Percentiles rank a stretch among this genome's conserved stretches.
Evolutionary conservation across 768 basidiomycete genomes (phyloP).

Genomic region (Chalciporus pseudorubinellus): DNA sequence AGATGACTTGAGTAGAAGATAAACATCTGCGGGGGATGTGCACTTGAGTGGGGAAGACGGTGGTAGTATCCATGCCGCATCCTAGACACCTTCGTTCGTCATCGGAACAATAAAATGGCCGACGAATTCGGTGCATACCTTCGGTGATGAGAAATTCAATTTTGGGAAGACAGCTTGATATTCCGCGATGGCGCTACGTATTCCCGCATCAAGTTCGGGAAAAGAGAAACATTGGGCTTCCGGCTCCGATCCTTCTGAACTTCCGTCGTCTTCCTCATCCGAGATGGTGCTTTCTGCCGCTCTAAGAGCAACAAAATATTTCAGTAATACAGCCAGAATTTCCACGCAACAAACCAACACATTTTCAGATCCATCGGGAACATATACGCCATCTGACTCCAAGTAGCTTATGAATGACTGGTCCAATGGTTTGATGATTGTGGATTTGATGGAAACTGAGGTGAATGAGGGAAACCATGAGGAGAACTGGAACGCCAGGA

Average conservation of each 20-base stretch:
- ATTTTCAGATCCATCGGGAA: slow-evolving; percentile 81
- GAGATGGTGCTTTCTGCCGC: slow-evolving; percentile 55
- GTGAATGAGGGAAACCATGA: slow-evolving; percentile 79
- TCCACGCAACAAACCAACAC: slow-evolving; percentile 43
- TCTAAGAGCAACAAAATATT: slow-evolving; percentile 32
- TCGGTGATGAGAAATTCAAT: slow-evolving; percentile 94
- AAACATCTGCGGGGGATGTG: slow-evolving; percentile 84
- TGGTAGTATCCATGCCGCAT: slow-evolving; percentile 89
- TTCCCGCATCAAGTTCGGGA: slow-evolving; percentile 75
- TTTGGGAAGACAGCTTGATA: slow-evolving; percentile 93
- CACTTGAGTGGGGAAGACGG: slow-evolving; percentile 83
- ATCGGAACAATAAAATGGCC: not conserved
- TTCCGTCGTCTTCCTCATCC: slow-evolving; percentile 48
- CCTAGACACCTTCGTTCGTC: slow-evolving; percentile 44
- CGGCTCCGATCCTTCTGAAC: slow-evolving; percentile 36
- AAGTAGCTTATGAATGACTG: slow-evolving; percentile 68
- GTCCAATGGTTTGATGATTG: slow-evolving; percentile 66
- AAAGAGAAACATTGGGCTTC: slow-evolving; percentile 56
- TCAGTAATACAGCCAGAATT: not conserved
- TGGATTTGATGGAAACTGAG: slow-evolving; percentile 64
- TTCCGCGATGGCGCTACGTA: slow-evolving; percentile 58
- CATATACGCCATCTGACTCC: slow-evolving; percentile 77
- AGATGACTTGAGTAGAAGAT: slow-evolving; percentile 88
- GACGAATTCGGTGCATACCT: slow-evolving; percentile 43
- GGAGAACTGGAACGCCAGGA: slow-evolving; percentile 78